A percentile compares a stretch with the other conserved stretches of the same genome.
Conservation (phyloP, 495 filamentous ascomycete genomes). For the Neurospora tetrasperma region DNA sequence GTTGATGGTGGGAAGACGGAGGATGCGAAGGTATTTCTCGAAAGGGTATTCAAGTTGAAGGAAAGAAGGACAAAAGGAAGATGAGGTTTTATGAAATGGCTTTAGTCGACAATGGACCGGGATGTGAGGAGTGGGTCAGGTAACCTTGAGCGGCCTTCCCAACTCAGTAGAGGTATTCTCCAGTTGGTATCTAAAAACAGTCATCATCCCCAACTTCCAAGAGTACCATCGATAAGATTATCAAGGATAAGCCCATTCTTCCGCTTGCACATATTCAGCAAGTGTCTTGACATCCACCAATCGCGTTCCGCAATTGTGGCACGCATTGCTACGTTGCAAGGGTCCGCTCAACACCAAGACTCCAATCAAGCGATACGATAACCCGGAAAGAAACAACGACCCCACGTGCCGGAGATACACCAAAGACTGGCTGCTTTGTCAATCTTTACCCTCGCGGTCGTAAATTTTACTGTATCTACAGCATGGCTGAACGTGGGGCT, state of each 20-base stretch:
- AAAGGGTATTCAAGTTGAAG: slow-evolving; percentile 8
- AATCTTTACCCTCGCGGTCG: background rate
- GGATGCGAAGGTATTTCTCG: slow-evolving; percentile 14
- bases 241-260: background rate
- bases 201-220: background rate
- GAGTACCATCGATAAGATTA: background rate
- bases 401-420: background rate
- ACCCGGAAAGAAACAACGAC: background rate
- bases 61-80: background rate
- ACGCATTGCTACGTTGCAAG: background rate
- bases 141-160: background rate
- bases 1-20: slow-evolving; percentile 24
- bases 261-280: background rate
- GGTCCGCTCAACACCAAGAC: background rate
- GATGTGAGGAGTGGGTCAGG: background rate
- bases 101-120: background rate
- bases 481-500: background rate
- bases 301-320: background rate
- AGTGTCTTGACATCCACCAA: background rate
- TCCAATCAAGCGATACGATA: background rate
- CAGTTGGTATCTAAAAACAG: background rate
- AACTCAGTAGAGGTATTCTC: background rate
- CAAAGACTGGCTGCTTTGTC: background rate
- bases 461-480: background rate
- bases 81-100: background rate